Conservation (phyloP, 805 yeast species). For the Suhomyces pyralidae region DNA sequence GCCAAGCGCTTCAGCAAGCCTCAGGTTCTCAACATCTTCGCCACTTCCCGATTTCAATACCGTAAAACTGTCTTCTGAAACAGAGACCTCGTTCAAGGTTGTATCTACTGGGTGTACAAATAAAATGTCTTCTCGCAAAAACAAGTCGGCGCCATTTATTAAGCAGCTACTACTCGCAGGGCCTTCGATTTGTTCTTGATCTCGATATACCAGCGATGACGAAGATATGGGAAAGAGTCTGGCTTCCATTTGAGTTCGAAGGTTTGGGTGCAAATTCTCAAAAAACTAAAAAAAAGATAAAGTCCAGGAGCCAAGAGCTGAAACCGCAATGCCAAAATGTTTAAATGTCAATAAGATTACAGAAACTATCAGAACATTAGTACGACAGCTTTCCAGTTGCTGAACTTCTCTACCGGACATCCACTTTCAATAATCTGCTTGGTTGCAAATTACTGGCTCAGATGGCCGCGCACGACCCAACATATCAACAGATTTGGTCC, state of each 20-base stretch:
- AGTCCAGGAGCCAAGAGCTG: background rate
- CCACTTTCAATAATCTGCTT: background rate
- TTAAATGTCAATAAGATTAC: background rate
- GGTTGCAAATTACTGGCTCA: background rate
- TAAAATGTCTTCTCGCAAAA: conserved; percentile 17
- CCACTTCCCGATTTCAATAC: background rate
- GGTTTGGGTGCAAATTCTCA: background rate
- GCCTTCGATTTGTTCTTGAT: background rate
- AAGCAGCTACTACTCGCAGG: background rate
- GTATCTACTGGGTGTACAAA: conserved; percentile 16
- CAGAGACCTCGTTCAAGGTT: background rate
- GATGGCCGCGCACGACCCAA: background rate
- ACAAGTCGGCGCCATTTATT: conserved; percentile 2
- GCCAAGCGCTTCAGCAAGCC: conserved; percentile 47
- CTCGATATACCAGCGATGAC: conserved; percentile 16
- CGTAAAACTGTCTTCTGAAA: background rate
- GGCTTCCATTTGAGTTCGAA: background rate
- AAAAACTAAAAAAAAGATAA: too few relatives aligned
- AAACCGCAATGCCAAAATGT: background rate
- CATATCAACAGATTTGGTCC: background rate
- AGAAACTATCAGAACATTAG: background rate
- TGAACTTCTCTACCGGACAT: background rate
- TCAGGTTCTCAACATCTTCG: background rate
- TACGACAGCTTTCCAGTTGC: background rate
- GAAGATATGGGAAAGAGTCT: conserved; percentile 18